Conservation (phyloP, 2,329 filamentous ascomycete species). For the Diplocarpon mali region DNA sequence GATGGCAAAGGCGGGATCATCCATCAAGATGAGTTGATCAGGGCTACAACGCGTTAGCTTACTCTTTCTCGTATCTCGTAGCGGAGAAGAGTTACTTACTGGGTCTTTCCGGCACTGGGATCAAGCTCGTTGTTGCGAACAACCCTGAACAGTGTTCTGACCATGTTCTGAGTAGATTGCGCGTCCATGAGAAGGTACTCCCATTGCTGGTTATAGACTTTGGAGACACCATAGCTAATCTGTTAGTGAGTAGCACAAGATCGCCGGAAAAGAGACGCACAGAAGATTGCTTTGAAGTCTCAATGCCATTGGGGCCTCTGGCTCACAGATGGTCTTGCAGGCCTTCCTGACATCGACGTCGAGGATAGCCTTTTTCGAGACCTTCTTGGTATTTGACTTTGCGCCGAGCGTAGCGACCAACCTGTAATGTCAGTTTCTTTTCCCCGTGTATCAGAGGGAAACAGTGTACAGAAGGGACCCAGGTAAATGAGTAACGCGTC, state of each 20-base stretch:
- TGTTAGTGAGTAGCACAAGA: slow-evolving; percentile 11
- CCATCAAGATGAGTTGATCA: slow-evolving; percentile 63
- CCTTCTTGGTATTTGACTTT: slow-evolving; percentile 56
- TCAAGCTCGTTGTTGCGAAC: slow-evolving; percentile 53
- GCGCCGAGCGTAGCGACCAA: slow-evolving; percentile 80
- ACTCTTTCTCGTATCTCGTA: background rate
- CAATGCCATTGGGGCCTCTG: slow-evolving; percentile 77
- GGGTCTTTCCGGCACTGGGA: slow-evolving; percentile 57
- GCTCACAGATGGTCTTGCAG: slow-evolving; percentile 77
- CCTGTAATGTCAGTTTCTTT: slow-evolving; percentile 39
- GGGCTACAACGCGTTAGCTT: slow-evolving; percentile 38
- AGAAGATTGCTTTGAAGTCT: slow-evolving; percentile 83
- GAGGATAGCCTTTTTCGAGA: slow-evolving; percentile 78
- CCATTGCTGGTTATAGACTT: slow-evolving; percentile 81
- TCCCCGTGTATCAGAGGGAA: background rate
- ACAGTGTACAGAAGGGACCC: background rate
- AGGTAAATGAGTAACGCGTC: background rate
- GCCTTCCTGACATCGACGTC: slow-evolving; percentile 80
- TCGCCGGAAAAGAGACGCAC: slow-evolving; percentile 31
- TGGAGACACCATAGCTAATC: slow-evolving; percentile 61
- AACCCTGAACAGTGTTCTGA: slow-evolving; percentile 55
- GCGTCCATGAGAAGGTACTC: slow-evolving; percentile 74
- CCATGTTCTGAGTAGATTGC: slow-evolving; percentile 61
- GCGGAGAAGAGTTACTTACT: slow-evolving; percentile 41
- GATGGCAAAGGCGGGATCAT: slow-evolving; percentile 74